A percentile compares a stretch with the other conserved stretches of the same genome.
Conservation (phyloP, 2,329 filamentous ascomycete genomes). For the Arthrobotrys sphaeroides region DNA sequence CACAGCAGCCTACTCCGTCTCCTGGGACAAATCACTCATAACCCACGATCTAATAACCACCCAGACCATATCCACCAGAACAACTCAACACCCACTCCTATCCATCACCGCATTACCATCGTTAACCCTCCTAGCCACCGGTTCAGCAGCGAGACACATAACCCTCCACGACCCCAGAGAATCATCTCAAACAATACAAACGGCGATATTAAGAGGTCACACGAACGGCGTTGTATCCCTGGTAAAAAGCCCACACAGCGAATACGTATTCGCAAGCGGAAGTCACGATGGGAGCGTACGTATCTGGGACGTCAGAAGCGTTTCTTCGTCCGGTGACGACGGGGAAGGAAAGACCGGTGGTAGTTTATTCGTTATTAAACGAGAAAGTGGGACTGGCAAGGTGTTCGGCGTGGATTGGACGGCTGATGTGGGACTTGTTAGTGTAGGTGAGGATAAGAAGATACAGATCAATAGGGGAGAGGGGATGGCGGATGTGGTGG, state of each 20-base stretch:
- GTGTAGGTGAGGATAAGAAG: slow-evolving; percentile 89
- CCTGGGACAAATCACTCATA: slow-evolving; percentile 87
- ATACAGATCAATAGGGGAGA: slow-evolving; percentile 86
- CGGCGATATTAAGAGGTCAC: slow-evolving; percentile 63
- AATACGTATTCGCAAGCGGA: slow-evolving; percentile 86
- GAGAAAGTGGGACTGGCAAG: slow-evolving; percentile 69
- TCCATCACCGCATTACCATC: slow-evolving; percentile 78
- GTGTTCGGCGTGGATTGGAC: slow-evolving; percentile 92
- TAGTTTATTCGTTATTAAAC: slow-evolving; percentile 76
- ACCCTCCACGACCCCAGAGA: slow-evolving; percentile 90
- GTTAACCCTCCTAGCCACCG: slow-evolving; percentile 68
- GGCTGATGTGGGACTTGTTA: slow-evolving; percentile 84
- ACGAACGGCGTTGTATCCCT: slow-evolving; percentile 68
- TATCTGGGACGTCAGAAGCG: slow-evolving; percentile 86
- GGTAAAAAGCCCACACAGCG: slow-evolving; percentile 71
- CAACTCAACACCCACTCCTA: slow-evolving; percentile 83
- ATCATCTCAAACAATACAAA: slow-evolving; percentile 73
- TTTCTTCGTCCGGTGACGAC: slow-evolving; percentile 60
- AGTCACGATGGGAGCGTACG: slow-evolving; percentile 91
- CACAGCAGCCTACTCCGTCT: slow-evolving; percentile 89
- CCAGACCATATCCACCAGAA: slow-evolving; percentile 79
- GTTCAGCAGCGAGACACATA: slow-evolving; percentile 74
- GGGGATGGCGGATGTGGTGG: slow-evolving; percentile 61
- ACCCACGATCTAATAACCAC: slow-evolving; percentile 90
- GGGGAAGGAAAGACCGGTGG: slow-evolving; percentile 71